phyloP scores from a whole-genome alignment of 2,329 filamentous ascomycete species.

The Penicillium sp. region DNA sequence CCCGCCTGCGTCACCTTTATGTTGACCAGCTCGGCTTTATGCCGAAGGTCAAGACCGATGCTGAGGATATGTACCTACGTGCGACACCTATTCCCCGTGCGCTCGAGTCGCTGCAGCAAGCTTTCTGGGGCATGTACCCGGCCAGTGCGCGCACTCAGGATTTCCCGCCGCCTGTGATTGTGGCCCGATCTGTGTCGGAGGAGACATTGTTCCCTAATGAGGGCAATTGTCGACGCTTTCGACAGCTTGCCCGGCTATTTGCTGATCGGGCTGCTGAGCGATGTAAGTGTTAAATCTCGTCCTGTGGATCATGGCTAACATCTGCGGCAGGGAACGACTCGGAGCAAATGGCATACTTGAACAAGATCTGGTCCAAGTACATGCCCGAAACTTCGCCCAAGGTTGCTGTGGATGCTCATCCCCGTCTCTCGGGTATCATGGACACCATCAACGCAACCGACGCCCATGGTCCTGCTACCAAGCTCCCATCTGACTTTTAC shows the following conservation, averaged over 20 bases:
- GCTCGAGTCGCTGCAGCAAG: slow-evolving; percentile 70
- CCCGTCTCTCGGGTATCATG: slow-evolving; percentile 83
- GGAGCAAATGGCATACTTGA: slow-evolving; percentile 78
- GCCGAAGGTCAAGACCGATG: slow-evolving; percentile 52
- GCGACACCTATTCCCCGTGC: slow-evolving; percentile 70
- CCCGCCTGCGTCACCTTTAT: slow-evolving; percentile 65
- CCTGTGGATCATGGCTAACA: slow-evolving; percentile 2
- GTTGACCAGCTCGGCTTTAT: slow-evolving; percentile 70
- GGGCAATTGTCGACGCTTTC: slow-evolving; percentile 65
- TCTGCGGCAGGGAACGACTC: slow-evolving; percentile 55
- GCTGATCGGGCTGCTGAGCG: slow-evolving; percentile 64
- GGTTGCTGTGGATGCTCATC: slow-evolving; percentile 77
- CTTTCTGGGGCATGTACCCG: slow-evolving; percentile 71
- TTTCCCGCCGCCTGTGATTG: slow-evolving; percentile 60
- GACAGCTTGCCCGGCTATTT: slow-evolving; percentile 63
- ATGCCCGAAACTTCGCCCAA: slow-evolving; percentile 67
- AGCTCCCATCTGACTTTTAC: slow-evolving; percentile 80
- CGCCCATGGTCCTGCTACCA: slow-evolving; percentile 75
- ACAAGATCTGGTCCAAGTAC: slow-evolving; percentile 71
- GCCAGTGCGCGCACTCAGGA: slow-evolving; percentile 44
- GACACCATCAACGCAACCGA: slow-evolving; percentile 86
- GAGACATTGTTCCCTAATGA: slow-evolving; percentile 81
- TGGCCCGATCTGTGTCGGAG: slow-evolving; percentile 60
- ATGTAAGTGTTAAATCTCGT: slow-evolving; percentile 42
- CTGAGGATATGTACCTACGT: slow-evolving; percentile 65